phyloP scores from a whole-genome alignment of 345 rosid species.

The Eutrema heterophyllum region DNA sequence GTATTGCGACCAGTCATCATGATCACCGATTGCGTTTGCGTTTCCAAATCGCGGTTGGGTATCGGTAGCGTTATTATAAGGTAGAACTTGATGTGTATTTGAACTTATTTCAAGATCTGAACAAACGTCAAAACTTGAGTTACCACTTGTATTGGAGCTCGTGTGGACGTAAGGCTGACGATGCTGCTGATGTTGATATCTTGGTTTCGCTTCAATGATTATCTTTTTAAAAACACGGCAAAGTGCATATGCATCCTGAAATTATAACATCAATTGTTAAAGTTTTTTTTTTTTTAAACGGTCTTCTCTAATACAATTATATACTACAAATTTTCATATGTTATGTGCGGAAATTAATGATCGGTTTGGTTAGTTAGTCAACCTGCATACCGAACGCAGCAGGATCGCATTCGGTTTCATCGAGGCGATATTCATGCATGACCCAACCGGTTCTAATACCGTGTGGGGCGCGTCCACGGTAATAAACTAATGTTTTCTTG shows the following conservation, averaged over 20 bases:
- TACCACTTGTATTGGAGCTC: slow-evolving; percentile 31
- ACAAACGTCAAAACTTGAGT: slow-evolving; percentile 42
- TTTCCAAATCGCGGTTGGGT: slow-evolving; percentile 26
- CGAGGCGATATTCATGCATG: slow-evolving; percentile 97
- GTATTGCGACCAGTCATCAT: slow-evolving; percentile 47
- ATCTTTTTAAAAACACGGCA: slow-evolving; percentile 90
- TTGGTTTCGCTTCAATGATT: slow-evolving; percentile 47
- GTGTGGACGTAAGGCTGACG: slow-evolving; percentile 18
- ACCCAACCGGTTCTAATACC: slow-evolving; percentile 95
- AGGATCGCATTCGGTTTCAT: slow-evolving; percentile 73
- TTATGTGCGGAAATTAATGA: neutral
- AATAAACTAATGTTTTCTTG: slow-evolving; percentile 94
- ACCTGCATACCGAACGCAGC: slow-evolving; percentile 70
- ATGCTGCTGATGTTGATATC: slow-evolving; percentile 36
- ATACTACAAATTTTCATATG: neutral
- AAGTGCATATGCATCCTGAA: slow-evolving; percentile 87
- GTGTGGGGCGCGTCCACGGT: slow-evolving; percentile 97
- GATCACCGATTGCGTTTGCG: slow-evolving; percentile 24
- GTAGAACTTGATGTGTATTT: slow-evolving; percentile 32
- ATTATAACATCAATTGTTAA: neutral
- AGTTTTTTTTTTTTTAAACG: neutral
- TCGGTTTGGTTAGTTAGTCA: neutral
- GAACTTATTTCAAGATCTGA: slow-evolving; percentile 40
- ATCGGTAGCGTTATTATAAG: neutral
- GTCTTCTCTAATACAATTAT: neutral